Percentiles rank a stretch among this genome's conserved stretches.
phyloP scores from a whole-genome alignment of 495 filamentous ascomycete species.

The Aspergillus sclerotiicarbonarius region DNA sequence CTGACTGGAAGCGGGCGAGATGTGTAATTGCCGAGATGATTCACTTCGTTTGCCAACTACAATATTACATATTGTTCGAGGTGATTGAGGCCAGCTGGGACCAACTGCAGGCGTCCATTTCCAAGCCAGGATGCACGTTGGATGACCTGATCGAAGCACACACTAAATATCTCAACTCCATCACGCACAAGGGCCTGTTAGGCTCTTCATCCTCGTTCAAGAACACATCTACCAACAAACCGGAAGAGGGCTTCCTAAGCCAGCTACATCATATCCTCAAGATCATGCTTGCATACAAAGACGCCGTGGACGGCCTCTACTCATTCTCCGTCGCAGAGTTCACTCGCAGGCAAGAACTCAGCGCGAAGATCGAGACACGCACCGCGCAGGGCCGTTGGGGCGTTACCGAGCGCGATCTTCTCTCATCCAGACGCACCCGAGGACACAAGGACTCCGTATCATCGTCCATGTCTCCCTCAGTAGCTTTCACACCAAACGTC shows the following conservation, averaged over 20 bases:
- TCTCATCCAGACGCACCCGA: constrained; percentile 25
- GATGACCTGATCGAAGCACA: constrained; percentile 95
- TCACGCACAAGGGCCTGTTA: constrained; percentile 94
- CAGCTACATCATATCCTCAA: constrained; percentile 92
- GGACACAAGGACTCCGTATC: constrained; percentile 25
- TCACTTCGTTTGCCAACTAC: constrained; percentile 93
- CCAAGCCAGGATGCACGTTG: constrained; percentile 79
- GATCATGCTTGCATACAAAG: constrained; percentile 90
- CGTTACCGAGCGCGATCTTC: constrained; percentile 53
- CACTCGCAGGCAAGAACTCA: constrained; percentile 81
- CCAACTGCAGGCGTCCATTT: constrained; percentile 74
- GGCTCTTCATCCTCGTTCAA: constrained; percentile 58
- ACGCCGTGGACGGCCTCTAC: constrained; percentile 92
- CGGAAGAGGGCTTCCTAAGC: constrained; percentile 79
- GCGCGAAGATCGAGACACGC: constrained; percentile 66
- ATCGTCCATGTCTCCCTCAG: constrained; percentile 22
- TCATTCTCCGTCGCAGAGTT: constrained; percentile 92
- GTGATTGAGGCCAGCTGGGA: constrained; percentile 96
- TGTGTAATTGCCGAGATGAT: constrained; percentile 95
- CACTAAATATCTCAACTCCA: constrained; percentile 81
- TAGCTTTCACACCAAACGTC: constrained; percentile 32
- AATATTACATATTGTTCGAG: constrained; percentile 98
- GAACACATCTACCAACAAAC: constrained; percentile 43
- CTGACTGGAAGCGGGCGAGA: constrained; percentile 86
- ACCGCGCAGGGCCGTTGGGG: constrained; percentile 64